These are phyloP conservation scores for Pestalotiopsis fici DNA, from an alignment of 2,329 filamentous ascomycete species.

Conservation along the genomic window DNA sequence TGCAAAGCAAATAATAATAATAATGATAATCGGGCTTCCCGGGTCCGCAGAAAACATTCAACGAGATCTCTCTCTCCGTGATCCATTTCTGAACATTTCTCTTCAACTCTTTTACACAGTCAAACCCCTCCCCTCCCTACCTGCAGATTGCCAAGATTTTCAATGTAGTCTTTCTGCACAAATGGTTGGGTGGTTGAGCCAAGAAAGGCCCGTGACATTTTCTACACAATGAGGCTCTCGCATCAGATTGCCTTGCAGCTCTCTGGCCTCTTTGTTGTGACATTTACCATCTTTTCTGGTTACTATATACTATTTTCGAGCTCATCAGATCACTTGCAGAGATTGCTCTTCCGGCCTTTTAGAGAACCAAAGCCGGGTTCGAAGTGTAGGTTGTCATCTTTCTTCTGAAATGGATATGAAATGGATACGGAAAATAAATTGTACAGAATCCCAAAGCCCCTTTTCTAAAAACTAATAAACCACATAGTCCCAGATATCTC, in stretches of 20 bases:
- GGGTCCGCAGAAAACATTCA: neutral
- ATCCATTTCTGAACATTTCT: neutral
- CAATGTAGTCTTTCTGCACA: neutral
- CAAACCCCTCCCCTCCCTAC: neutral
- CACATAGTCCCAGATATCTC: too few species aligned
- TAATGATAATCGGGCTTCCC: neutral
- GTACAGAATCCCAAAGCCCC: too few species aligned
- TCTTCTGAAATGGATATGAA: neutral
- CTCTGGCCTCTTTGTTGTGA: constrained; percentile 6
- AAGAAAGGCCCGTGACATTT: neutral
- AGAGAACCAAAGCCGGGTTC: neutral
- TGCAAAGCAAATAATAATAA: neutral
- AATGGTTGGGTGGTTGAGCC: neutral
- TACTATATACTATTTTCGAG: constrained; percentile 4
- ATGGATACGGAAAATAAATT: too few species aligned
- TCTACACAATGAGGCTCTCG: constrained; percentile 7
- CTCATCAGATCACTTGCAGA: neutral
- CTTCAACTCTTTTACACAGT: neutral
- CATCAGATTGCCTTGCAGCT: constrained; percentile 4
- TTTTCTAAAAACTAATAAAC: too few species aligned
- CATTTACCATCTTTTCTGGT: constrained; percentile 4
- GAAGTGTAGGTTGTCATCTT: neutral
- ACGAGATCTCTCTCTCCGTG: neutral
- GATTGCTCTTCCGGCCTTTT: neutral
- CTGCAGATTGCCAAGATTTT: neutral